Percentiles rank a stretch among this genome's conserved stretches.
phyloP scores from a whole-genome alignment of 768 basidiomycete genomes.

The Mycena indigotica region DNA sequence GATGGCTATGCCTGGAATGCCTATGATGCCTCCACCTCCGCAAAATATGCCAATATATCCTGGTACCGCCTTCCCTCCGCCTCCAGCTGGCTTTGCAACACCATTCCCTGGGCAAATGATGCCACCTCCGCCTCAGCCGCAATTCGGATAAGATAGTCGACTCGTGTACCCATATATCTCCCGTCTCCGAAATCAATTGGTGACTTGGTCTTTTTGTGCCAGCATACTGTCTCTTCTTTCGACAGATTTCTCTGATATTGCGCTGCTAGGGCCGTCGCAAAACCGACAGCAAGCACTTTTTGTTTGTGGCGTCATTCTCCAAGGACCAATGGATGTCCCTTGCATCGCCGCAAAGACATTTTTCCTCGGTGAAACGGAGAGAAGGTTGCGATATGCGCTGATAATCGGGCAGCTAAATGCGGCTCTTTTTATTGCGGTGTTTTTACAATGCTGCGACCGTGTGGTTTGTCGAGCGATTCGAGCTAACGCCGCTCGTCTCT shows the following conservation, averaged over 20 bases:
- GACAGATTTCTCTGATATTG: slow-evolving; percentile 1
- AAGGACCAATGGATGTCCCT: background rate
- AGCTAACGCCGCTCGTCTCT: no score
- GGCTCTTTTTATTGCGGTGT: no score
- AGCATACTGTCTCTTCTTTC: background rate
- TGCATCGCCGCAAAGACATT: slow-evolving; percentile 5
- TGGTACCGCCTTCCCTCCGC: slow-evolving; percentile 51
- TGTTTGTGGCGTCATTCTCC: background rate
- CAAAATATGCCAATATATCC: slow-evolving; percentile 52
- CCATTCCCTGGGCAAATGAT: slow-evolving; percentile 45
- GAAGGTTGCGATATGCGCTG: no score
- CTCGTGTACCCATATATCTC: background rate
- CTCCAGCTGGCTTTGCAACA: slow-evolving; percentile 66
- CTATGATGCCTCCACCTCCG: slow-evolving; percentile 24
- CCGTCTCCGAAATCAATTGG: slow-evolving; percentile 8
- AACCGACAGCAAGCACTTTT: background rate
- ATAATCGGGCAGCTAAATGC: no score
- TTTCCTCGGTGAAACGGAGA: background rate
- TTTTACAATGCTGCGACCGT: no score
- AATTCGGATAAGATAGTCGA: slow-evolving; percentile 28
- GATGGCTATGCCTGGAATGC: slow-evolving; percentile 30
- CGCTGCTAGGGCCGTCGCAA: background rate
- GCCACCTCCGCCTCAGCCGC: slow-evolving; percentile 49
- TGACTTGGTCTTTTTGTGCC: background rate
- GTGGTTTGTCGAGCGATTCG: no score